Evolutionary conservation across 2,329 filamentous ascomycete genomes (phyloP).

Genomic region (Penicillium sp.): DNA sequence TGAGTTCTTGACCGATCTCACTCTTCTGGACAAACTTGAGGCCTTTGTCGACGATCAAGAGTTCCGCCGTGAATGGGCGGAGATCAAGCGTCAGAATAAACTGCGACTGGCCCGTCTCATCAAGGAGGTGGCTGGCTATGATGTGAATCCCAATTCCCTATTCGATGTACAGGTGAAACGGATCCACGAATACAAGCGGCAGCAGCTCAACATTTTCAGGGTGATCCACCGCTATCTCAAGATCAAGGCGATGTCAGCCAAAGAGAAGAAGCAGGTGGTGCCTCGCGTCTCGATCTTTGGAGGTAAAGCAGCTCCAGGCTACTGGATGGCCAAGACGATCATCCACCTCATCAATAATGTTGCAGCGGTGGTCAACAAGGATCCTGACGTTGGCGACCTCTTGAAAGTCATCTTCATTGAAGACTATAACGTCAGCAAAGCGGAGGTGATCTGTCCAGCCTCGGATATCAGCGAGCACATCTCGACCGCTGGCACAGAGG

Average conservation of each 20-base stretch:
- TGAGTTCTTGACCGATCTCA: slow-evolving; percentile 85
- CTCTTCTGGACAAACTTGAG: slow-evolving; percentile 78
- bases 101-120: slow-evolving; percentile 86
- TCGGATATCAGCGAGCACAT: slow-evolving; percentile 98
- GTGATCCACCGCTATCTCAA: slow-evolving; percentile 90
- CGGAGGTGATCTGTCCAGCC: slow-evolving; percentile 89
- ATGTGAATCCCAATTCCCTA: slow-evolving; percentile 77
- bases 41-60: slow-evolving; percentile 74
- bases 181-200: slow-evolving; percentile 98
- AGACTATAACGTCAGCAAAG: slow-evolving; percentile 99
- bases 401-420: slow-evolving; percentile 96
- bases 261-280: slow-evolving; percentile 77
- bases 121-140: slow-evolving; percentile 69
- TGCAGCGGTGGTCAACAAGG: slow-evolving; percentile 82
- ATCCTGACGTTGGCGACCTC: slow-evolving; percentile 83
- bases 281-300: slow-evolving; percentile 94
- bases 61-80: slow-evolving; percentile 90
- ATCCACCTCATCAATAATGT: slow-evolving; percentile 96
- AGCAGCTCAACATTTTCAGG: slow-evolving; percentile 98
- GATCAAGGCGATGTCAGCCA: slow-evolving; percentile 76
- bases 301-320: slow-evolving; percentile 93
- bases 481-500: slow-evolving; percentile 91
- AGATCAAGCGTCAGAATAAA: slow-evolving; percentile 97
- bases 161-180: slow-evolving; percentile 99
- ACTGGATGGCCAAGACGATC: slow-evolving; percentile 99